Conservation (phyloP, 2,329 filamentous ascomycete genomes). For the Trichoderma sp. region DNA sequence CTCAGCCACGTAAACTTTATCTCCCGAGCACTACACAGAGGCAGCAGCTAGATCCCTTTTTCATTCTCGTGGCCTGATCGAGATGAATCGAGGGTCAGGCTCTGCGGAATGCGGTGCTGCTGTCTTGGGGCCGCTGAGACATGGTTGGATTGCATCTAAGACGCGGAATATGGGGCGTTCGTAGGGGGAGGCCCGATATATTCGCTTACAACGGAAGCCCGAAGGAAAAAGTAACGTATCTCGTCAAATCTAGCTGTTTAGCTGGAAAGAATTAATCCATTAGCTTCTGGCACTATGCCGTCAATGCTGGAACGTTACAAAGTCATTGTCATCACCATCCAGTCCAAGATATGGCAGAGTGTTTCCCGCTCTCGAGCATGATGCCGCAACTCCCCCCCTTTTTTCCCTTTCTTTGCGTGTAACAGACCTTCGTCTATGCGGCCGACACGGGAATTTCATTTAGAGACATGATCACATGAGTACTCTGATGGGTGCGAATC, state of each 20-base stretch:
- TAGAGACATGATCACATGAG: slow-evolving; percentile 8
- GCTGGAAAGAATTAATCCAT: background rate
- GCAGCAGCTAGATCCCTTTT: background rate
- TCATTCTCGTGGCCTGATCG: background rate
- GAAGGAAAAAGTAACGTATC: background rate
- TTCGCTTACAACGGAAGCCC: background rate
- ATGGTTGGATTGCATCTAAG: background rate
- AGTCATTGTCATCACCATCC: background rate
- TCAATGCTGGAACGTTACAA: background rate
- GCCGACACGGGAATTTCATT: background rate
- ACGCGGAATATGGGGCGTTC: background rate
- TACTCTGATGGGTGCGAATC: background rate
- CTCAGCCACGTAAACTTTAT: slow-evolving; percentile 9
- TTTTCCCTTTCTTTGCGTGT: background rate
- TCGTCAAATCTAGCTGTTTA: background rate
- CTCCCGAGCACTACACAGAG: background rate
- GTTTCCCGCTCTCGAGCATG: background rate
- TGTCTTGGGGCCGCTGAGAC: background rate
- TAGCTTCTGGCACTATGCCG: background rate
- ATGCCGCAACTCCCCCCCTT: background rate
- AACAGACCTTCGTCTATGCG: background rate
- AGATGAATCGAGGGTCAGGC: background rate
- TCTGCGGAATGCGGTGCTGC: background rate
- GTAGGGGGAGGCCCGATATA: background rate
- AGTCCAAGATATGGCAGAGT: background rate